A percentile compares a stretch with the other conserved stretches of the same genome.
Conservation (phyloP, 306 rosid genomes). For the Astragalus membranaceus region DNA sequence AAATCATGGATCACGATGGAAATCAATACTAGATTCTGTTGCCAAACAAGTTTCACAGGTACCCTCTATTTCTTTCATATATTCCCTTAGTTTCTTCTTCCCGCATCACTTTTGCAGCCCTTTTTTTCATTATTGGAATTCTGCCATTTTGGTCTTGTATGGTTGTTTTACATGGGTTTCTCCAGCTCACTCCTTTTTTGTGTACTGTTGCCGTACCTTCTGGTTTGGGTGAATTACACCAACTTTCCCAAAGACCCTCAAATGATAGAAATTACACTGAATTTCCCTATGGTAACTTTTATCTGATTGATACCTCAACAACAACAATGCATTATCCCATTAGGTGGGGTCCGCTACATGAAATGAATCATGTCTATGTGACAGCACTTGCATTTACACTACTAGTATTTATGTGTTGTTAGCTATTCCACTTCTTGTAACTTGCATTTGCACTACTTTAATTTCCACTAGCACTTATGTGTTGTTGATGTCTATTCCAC, state of each 20-base stretch:
- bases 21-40: constrained; percentile 55
- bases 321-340: no score
- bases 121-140: constrained; percentile 1
- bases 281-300: background rate
- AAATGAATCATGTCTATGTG: no score
- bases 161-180: constrained; percentile 11
- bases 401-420: no score
- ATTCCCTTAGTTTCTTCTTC: constrained; percentile 18
- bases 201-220: background rate
- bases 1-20: constrained; percentile 67
- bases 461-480: no score
- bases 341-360: no score
- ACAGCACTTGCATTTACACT: no score
- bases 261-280: background rate
- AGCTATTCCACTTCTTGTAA: no score
- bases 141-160: background rate
- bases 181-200: background rate
- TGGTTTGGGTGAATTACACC: background rate
- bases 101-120: background rate
- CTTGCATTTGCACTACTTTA: no score
- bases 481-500: no score
- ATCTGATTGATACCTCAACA: background rate
- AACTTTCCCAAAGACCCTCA: background rate
- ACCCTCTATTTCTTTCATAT: background rate
- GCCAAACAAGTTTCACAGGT: constrained; percentile 97